Evolutionary conservation across 106 monocot genomes (phyloP), one percentile per base, ranked within the genome.

Genomic region (Cymbidium sinense): DNA sequence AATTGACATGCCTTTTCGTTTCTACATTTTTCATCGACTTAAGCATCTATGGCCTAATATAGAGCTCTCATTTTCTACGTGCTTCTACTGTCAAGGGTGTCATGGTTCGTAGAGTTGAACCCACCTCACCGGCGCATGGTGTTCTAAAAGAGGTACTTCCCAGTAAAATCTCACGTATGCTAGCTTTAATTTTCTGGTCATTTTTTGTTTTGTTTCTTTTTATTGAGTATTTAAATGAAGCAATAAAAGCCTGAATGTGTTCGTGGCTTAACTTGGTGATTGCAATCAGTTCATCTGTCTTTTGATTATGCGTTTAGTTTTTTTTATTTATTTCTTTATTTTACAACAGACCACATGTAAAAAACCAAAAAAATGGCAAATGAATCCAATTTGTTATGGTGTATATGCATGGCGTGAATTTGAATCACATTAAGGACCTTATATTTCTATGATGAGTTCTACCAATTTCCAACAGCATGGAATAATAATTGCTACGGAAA

Each of bases 71-170:
- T 47, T 47, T 47, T 47, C 47, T 47, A 1, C 47, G 15, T 47
- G 47, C 28, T 76, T 86, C 61, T 70, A 65, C 44, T 69, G 62
- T 87, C 41, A 79, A 96, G 96, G 96, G 96, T 84, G 91, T 96
- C 10, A 44, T 96, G 65, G 87, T 96, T 47, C 89, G 96, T 61
- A 85, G 85, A 77, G 82, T 96, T 79, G 96, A 94, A 78, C 94
- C 96, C 54, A 96, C 91, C 71, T 83, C 96, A 84, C 78, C 96
- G 72, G 91, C 94, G 77, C 75, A 82, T 82, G 73, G 78, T 77
- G 83, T 94, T 83, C 77, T 96, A 29, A 94, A 87, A 36, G 85
- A 94, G 96, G 96, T 96, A 87, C 29, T 51, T 43, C 28, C 21
- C 43, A 27, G 10, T 84, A n/a, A 7, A 9, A 7, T 15, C 47